Percentiles rank a stretch among this genome's conserved stretches.
Evolutionary conservation across 192 early-diverging fungal genomes (phyloP).

Genomic region (Umbelopsis vinacea): DNA sequence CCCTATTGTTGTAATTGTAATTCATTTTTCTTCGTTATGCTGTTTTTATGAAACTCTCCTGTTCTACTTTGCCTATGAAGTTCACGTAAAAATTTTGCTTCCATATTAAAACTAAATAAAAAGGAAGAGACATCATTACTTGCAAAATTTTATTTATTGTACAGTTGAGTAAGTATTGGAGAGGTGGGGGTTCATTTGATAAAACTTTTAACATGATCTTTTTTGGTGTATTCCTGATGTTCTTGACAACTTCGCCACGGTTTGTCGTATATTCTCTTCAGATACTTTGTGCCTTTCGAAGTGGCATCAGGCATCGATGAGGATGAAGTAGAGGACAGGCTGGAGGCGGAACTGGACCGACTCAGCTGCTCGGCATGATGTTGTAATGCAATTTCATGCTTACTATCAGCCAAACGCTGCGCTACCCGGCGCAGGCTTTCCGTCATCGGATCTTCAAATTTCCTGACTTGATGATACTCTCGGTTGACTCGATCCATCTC

Average conservation of each 20-base stretch:
- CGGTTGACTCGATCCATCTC: slow-evolving; percentile 48
- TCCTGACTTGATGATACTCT: slow-evolving; percentile 41
- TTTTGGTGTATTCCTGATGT: slow-evolving; percentile 14
- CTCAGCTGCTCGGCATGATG: slow-evolving; percentile 6
- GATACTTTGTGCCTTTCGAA: background rate
- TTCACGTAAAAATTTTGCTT: background rate
- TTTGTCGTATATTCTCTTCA: slow-evolving; percentile 2
- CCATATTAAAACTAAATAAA: too few relatives aligned
- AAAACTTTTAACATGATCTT: slow-evolving; percentile 15
- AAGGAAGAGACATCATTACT: background rate
- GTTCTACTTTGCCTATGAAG: background rate
- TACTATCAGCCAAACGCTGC: background rate
- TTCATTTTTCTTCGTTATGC: too few relatives aligned
- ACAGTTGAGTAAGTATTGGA: too few relatives aligned
- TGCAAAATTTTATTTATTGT: background rate
- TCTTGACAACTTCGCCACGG: slow-evolving; percentile 14
- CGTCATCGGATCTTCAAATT: slow-evolving; percentile 44
- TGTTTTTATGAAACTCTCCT: too few relatives aligned
- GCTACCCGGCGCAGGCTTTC: slow-evolving; percentile 41
- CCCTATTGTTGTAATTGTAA: too few relatives aligned
- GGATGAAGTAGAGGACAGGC: background rate
- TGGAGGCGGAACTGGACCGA: slow-evolving; percentile 7
- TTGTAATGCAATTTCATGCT: background rate
- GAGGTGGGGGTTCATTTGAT: background rate
- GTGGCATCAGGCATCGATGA: background rate